These are phyloP conservation scores for Neonectria magnoliae DNA, from an alignment of 2,329 filamentous ascomycete genomes.

Conservation along the genomic window DNA sequence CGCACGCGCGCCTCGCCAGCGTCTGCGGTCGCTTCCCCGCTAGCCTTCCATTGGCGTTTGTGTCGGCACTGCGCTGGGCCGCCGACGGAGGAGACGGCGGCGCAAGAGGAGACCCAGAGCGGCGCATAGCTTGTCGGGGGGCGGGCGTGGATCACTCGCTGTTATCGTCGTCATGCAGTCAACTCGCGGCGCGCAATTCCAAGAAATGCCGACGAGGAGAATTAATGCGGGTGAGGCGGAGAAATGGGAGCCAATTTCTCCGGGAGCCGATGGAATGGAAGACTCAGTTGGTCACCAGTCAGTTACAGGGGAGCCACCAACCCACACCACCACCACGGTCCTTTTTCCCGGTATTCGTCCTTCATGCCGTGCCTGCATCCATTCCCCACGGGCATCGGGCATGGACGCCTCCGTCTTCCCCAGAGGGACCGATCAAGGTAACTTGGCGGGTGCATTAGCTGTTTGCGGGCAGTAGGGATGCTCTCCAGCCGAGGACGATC, in stretches of 20 bases:
- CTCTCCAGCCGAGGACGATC: neutral
- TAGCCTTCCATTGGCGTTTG: neutral
- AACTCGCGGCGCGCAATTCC: neutral
- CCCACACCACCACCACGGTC: too few relatives aligned
- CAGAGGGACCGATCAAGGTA: neutral
- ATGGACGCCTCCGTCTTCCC: neutral
- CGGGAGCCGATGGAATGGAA: neutral
- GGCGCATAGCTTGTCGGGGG: constrained; percentile 8
- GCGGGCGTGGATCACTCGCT: neutral
- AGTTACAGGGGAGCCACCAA: neutral
- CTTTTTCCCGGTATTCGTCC: neutral
- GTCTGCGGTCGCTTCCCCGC: constrained; percentile 12
- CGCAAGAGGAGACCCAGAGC: constrained; percentile 6
- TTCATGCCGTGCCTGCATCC: too few relatives aligned
- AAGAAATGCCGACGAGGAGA: constrained; percentile 18
- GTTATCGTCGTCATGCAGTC: neutral
- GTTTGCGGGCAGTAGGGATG: too few relatives aligned
- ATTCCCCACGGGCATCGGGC: neutral
- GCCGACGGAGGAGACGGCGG: constrained; percentile 10
- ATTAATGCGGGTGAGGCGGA: constrained; percentile 15
- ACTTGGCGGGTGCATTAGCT: too few relatives aligned
- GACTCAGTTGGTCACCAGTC: neutral
- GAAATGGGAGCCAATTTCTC: constrained; percentile 15
- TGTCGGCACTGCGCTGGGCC: neutral
- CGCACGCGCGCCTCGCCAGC: constrained; percentile 38